Percentiles rank a stretch among this genome's conserved stretches.
These are phyloP conservation scores for Xylariomycetidae sp. DNA, from an alignment of 2,329 filamentous ascomycete genomes.

Conservation along the genomic window DNA sequence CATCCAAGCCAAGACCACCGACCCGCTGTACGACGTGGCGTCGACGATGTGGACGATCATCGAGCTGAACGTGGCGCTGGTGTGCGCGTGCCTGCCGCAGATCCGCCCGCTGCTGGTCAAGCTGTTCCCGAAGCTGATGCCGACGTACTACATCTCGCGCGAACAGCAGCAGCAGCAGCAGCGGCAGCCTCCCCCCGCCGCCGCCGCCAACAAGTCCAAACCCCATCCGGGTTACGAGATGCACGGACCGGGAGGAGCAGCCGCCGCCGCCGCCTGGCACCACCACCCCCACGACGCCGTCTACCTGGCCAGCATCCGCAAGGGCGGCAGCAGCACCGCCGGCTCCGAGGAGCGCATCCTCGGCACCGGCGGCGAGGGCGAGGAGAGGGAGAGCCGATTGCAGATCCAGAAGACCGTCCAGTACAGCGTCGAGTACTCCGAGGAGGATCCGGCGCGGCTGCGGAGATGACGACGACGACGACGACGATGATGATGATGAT, in stretches of 20 bases:
- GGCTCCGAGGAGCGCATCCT: slow-evolving; percentile 12
- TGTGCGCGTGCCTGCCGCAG: slow-evolving; percentile 31
- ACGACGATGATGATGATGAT: no score
- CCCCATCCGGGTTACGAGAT: no score
- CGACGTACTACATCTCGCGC: slow-evolving; percentile 11
- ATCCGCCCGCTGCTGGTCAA: slow-evolving; percentile 24
- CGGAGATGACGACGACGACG: slow-evolving; percentile 2
- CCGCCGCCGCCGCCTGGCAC: no score
- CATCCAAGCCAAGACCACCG: slow-evolving; percentile 20
- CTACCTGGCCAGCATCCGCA: slow-evolving; percentile 12
- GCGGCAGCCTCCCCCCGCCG: slow-evolving; percentile 8
- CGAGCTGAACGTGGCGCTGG: slow-evolving; percentile 31
- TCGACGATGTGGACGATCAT: slow-evolving; percentile 32
- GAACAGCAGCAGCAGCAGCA: slow-evolving; percentile 7
- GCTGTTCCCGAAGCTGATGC: slow-evolving; percentile 23
- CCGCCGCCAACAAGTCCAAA: slow-evolving; percentile 14
- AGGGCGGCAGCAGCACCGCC: slow-evolving; percentile 11
- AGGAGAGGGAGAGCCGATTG: no score
- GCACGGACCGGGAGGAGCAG: no score
- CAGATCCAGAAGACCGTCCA: slow-evolving; percentile 26
- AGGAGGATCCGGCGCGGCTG: slow-evolving; percentile 5
- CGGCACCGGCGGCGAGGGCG: slow-evolving; percentile 3
- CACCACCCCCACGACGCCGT: slow-evolving; percentile 11
- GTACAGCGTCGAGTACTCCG: slow-evolving; percentile 23
- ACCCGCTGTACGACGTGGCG: slow-evolving; percentile 25